phyloP scores from a whole-genome alignment of 164 flowering plant species.

The Tetracentron sinense region DNA sequence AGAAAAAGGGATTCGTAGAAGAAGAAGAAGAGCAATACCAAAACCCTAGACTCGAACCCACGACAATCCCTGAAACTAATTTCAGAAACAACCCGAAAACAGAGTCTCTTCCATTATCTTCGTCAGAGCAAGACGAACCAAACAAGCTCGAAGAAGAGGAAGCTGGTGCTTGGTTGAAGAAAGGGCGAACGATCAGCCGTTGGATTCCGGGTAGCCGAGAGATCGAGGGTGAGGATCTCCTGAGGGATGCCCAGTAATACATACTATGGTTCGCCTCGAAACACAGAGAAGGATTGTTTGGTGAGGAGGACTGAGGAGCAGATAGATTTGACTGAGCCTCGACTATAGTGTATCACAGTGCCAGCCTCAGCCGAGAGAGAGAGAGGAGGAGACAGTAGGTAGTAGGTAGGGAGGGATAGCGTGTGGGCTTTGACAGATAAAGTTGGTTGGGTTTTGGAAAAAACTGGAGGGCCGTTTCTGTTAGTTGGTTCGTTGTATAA shows the following conservation, averaged over 20 bases:
- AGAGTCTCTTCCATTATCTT: background rate
- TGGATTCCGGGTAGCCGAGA: conserved; percentile 18
- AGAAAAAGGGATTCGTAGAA: conserved; percentile 13
- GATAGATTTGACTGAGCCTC: no score
- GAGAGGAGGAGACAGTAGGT: no score
- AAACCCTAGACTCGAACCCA: conserved; percentile 32
- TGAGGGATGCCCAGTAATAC: conserved; percentile 24
- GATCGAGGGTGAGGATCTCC: conserved; percentile 26
- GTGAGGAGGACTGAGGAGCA: background rate
- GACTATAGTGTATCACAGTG: no score
- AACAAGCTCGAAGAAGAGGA: no score
- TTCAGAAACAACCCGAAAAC: conserved; percentile 11
- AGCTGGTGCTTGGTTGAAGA: conserved; percentile 19
- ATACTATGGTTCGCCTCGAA: conserved; percentile 4
- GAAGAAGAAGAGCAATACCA: conserved; percentile 16
- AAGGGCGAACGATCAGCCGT: conserved; percentile 18
- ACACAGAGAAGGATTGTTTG: background rate
- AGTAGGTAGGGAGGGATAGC: no score
- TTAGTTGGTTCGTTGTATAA: no score
- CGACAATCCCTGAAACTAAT: conserved; percentile 22
- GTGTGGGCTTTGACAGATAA: no score
- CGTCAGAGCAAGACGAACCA: background rate
- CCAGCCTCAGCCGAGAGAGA: no score
- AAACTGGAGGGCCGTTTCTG: no score
- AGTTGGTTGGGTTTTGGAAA: no score